Conservation (phyloP, 2,329 filamentous ascomycete species). For the Colletotrichum sp. region DNA sequence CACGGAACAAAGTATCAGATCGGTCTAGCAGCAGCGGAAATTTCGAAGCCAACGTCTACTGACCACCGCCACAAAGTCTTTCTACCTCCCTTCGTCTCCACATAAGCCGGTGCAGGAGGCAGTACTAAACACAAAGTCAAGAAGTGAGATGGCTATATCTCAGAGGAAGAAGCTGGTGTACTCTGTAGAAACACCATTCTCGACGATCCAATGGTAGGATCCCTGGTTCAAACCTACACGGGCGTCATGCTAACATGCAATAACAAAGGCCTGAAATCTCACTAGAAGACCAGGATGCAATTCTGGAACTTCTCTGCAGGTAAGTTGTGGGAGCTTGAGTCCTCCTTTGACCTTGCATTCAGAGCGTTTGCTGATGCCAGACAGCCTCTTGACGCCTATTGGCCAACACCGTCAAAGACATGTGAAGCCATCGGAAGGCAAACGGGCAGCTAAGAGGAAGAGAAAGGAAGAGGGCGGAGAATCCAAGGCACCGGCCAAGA, state of each 20-base stretch:
- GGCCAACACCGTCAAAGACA: slow-evolving; percentile 65
- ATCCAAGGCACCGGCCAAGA: slow-evolving; percentile 18
- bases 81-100: neutral
- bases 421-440: slow-evolving; percentile 64
- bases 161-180: slow-evolving; percentile 61
- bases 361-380: neutral
- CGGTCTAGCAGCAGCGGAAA: neutral
- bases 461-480: slow-evolving; percentile 37
- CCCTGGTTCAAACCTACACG: neutral
- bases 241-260: neutral
- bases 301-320: slow-evolving; percentile 72
- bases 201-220: slow-evolving; percentile 62
- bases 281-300: slow-evolving; percentile 63
- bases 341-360: neutral
- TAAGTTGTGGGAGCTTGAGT: slow-evolving; percentile 35
- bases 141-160: neutral
- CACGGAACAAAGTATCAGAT: neutral
- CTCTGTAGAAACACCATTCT: slow-evolving; percentile 71
- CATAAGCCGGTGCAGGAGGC: neutral
- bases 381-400: slow-evolving; percentile 67
- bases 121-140: neutral
- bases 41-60: neutral
- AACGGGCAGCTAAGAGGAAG: slow-evolving; percentile 60
- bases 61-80: neutral
- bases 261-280: slow-evolving; percentile 64